Conservation (phyloP, 306 rosid genomes). For the Rosa chinensis region DNA sequence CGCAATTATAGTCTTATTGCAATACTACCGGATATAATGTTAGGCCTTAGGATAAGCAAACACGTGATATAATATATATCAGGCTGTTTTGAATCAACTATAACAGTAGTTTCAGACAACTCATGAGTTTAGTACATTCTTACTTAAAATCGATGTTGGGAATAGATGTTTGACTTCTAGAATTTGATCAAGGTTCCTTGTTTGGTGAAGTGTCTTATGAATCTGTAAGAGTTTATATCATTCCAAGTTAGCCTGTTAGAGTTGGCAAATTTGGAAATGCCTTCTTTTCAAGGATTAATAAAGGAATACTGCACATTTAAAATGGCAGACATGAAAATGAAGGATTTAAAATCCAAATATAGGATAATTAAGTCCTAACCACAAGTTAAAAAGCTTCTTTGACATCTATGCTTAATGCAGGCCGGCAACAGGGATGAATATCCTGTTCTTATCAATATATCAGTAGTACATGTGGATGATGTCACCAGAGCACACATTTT, state of each 20-base stretch:
- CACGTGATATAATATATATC: background rate
- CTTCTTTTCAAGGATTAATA: no score
- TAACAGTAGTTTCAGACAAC: no score
- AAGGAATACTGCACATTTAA: background rate
- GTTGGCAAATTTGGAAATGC: no score
- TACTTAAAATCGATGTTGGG: no score
- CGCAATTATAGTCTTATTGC: no score
- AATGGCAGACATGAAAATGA: background rate
- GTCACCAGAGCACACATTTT: slow-evolving; percentile 59
- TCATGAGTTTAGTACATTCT: no score
- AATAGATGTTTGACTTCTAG: no score
- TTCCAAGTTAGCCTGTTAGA: no score
- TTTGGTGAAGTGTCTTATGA: background rate
- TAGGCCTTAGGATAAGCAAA: background rate
- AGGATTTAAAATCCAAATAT: background rate
- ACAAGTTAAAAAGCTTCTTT: background rate
- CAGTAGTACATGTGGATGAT: slow-evolving; percentile 63
- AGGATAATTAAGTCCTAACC: background rate
- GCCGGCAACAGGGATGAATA: slow-evolving; percentile 34
- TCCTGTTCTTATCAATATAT: background rate
- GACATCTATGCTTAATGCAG: slow-evolving; percentile 16
- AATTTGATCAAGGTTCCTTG: no score
- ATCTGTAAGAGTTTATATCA: no score
- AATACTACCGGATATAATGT: no score
- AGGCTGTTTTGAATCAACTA: no score